Evolutionary conservation across 2,329 filamentous ascomycete genomes (phyloP).

Genomic region (Beauveria caledonica): DNA sequence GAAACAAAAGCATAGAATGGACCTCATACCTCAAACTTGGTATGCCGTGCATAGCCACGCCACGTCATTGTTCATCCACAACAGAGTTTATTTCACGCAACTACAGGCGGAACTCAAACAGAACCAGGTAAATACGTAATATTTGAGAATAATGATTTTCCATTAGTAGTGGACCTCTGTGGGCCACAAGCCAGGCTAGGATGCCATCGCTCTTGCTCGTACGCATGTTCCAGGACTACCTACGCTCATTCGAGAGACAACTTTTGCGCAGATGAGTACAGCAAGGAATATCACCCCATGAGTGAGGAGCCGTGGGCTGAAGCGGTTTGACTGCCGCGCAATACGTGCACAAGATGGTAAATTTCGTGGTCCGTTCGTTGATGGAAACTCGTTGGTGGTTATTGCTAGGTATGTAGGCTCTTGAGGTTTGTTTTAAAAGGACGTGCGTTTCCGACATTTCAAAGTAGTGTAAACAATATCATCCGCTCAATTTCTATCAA

Average conservation of each 20-base stretch:
- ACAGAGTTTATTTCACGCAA: not conserved
- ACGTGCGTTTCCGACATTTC: constrained; percentile 4
- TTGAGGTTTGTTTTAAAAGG: not conserved
- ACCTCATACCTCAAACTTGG: not conserved
- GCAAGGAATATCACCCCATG: not conserved
- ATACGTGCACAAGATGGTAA: not conserved
- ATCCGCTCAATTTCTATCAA: not conserved
- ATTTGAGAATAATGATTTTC: not conserved
- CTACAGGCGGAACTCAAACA: not conserved
- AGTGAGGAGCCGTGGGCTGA: not conserved
- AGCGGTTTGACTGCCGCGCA: not conserved
- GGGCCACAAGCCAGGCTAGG: not conserved
- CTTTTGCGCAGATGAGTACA: not conserved
- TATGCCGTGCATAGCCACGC: not conserved
- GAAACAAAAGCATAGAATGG: not conserved
- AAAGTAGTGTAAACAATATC: not conserved
- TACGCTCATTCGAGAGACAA: not conserved
- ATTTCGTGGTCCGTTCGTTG: not conserved
- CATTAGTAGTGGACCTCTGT: not conserved
- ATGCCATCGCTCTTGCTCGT: not conserved
- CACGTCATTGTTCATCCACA: not conserved
- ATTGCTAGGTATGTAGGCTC: not conserved
- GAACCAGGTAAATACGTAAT: not conserved
- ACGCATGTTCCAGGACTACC: not conserved
- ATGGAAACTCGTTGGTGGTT: not conserved